Evolutionary conservation across 805 yeast genomes (phyloP).

Genomic region (Lipomyces kockii): DNA sequence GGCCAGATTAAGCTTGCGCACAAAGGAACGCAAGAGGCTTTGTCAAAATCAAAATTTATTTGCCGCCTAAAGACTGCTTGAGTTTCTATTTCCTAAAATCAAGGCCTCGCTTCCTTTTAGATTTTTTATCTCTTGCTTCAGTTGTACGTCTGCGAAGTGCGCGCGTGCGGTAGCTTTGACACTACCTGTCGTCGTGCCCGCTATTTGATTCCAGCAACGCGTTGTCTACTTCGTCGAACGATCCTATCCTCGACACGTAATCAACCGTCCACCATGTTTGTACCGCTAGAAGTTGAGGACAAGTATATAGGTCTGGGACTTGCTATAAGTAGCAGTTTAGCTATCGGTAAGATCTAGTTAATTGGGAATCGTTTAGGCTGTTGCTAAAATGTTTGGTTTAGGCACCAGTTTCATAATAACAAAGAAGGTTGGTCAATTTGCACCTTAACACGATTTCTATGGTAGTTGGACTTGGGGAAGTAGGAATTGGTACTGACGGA

Average conservation of each 20-base stretch:
- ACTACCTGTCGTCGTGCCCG: neutral
- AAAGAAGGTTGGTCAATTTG: slow-evolving; percentile 52
- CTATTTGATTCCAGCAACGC: neutral
- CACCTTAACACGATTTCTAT: neutral
- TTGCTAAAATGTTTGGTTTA: slow-evolving; percentile 4
- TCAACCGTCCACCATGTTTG: neutral
- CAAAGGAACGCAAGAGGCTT: neutral
- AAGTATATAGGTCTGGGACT: slow-evolving; percentile 87
- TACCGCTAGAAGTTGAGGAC: slow-evolving; percentile 58
- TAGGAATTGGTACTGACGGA: neutral
- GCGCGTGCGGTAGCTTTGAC: neutral
- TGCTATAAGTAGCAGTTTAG: slow-evolving; percentile 84
- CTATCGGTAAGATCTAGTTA: slow-evolving; percentile 73
- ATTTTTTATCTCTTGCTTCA: neutral
- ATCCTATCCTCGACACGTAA: neutral
- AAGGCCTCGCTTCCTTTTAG: neutral
- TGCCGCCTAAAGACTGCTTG: neutral
- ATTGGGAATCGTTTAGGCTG: neutral
- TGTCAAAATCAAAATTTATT: neutral
- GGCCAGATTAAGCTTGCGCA: neutral
- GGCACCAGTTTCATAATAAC: slow-evolving; percentile 69
- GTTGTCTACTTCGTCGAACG: neutral
- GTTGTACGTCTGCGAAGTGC: neutral
- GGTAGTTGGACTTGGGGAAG: neutral
- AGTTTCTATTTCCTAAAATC: neutral